Conservation (phyloP, 1,139 yeast species). For the Yamadazyma membranifaciens region DNA sequence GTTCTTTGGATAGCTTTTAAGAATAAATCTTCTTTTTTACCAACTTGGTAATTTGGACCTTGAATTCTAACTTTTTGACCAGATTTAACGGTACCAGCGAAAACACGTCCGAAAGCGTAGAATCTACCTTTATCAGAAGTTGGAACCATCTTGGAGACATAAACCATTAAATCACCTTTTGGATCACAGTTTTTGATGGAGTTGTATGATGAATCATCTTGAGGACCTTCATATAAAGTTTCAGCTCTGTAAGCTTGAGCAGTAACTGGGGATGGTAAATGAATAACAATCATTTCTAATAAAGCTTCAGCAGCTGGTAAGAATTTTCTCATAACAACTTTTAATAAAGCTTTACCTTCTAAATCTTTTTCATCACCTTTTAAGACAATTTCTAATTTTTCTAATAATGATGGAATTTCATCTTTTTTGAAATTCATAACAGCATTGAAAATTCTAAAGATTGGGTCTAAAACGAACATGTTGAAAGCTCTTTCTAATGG, state of each 20-base stretch:
- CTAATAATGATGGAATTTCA: conserved; percentile 84
- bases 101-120: conserved; percentile 99
- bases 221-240: conserved; percentile 98
- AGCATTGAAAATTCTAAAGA: conserved; percentile 71
- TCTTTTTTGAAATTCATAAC: conserved; percentile 72
- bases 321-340: conserved; percentile 99
- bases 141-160: conserved; percentile 99
- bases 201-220: conserved; percentile 86
- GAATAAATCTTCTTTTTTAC: conserved; percentile 97
- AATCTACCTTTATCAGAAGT: conserved; percentile 99
- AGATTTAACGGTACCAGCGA: conserved; percentile 98
- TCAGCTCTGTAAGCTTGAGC: conserved; percentile 99
- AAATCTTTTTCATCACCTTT: conserved; percentile 95
- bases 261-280: conserved; percentile 99
- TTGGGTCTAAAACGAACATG: conserved; percentile 99
- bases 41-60: conserved; percentile 99
- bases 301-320: conserved; percentile 99
- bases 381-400: conserved; percentile 87
- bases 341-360: conserved; percentile 97
- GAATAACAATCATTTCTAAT: conserved; percentile 97
- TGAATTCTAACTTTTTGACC: conserved; percentile 99
- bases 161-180: conserved; percentile 96
- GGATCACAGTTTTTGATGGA: conserved; percentile 99
- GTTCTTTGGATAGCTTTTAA: conserved; percentile 98
- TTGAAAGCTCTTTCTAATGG: conserved; percentile 98